Conservation (phyloP, 371 early-diverging fungal species). For the Mortierella sp. region DNA sequence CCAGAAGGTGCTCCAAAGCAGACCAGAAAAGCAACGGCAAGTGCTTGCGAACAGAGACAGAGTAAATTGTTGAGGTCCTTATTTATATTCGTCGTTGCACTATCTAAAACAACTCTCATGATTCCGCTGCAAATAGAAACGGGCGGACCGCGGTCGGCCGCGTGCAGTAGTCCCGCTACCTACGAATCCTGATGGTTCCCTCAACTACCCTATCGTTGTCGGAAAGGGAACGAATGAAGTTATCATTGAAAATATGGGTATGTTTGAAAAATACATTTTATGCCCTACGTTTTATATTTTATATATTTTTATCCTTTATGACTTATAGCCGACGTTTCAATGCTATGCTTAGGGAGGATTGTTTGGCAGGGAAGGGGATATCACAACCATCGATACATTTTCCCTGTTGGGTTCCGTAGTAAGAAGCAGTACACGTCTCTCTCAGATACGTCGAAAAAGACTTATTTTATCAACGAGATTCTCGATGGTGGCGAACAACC, state of each 20-base stretch:
- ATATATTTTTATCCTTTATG: no score
- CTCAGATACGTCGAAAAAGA: conserved; percentile 57
- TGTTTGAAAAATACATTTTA: neutral
- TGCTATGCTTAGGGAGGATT: conserved; percentile 42
- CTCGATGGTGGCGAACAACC: conserved; percentile 61
- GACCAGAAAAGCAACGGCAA: conserved; percentile 51
- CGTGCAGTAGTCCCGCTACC: conserved; percentile 53
- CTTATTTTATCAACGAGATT: conserved; percentile 61
- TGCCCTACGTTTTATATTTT: no score
- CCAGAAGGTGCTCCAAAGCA: conserved; percentile 50
- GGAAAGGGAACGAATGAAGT: conserved; percentile 71
- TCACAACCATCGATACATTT: conserved; percentile 64
- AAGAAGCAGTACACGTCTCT: conserved; percentile 59
- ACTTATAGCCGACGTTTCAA: neutral
- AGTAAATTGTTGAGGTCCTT: neutral
- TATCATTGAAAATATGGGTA: conserved; percentile 63
- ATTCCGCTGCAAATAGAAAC: conserved; percentile 36
- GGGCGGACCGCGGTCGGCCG: conserved; percentile 58
- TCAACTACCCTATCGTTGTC: conserved; percentile 65
- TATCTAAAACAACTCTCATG: neutral
- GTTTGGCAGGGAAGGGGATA: conserved; percentile 61
- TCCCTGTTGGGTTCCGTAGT: conserved; percentile 62
- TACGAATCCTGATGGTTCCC: conserved; percentile 56
- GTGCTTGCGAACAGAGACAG: conserved; percentile 8
- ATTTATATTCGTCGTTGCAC: neutral